phyloP scores from a whole-genome alignment of 441 rosid species.

The Aquilaria agallochum region DNA sequence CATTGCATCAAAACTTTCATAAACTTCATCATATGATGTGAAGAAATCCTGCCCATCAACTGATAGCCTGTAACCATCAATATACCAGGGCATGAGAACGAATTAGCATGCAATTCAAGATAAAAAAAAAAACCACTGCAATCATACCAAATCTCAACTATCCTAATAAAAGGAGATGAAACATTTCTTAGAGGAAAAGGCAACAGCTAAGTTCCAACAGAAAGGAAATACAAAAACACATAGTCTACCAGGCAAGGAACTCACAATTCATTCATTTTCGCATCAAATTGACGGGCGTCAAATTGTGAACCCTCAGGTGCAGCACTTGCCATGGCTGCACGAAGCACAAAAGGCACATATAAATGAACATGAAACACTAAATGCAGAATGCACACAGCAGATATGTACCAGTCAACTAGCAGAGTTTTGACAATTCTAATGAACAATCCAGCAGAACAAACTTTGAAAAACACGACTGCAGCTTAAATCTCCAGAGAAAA shows the following conservation, averaged over 20 bases:
- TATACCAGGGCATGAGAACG: slow-evolving; percentile 4
- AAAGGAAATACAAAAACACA: not conserved
- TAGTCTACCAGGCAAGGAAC: slow-evolving; percentile 9
- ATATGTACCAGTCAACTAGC: no score
- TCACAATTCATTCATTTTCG: slow-evolving; percentile 52
- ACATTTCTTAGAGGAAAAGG: not conserved
- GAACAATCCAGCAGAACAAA: no score
- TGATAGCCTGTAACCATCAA: slow-evolving; percentile 29
- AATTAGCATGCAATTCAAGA: not conserved
- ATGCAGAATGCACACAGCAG: no score
- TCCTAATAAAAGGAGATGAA: no score
- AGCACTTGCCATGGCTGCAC: slow-evolving; percentile 48
- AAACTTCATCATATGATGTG: slow-evolving; percentile 56
- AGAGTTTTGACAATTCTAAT: no score
- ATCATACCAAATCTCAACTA: no score
- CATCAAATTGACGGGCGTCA: slow-evolving; percentile 43
- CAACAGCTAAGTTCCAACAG: not conserved
- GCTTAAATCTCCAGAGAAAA: no score
- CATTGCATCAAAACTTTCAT: slow-evolving; percentile 60
- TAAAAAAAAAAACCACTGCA: not conserved
- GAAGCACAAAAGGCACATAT: not conserved
- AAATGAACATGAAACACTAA: not conserved
- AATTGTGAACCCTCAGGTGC: slow-evolving; percentile 50
- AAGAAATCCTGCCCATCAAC: slow-evolving; percentile 54
- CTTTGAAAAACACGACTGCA: no score